Percentiles rank a stretch among this genome's conserved stretches.
Conservation (phyloP, 805 yeast species). For the Pichia ethanolica region DNA sequence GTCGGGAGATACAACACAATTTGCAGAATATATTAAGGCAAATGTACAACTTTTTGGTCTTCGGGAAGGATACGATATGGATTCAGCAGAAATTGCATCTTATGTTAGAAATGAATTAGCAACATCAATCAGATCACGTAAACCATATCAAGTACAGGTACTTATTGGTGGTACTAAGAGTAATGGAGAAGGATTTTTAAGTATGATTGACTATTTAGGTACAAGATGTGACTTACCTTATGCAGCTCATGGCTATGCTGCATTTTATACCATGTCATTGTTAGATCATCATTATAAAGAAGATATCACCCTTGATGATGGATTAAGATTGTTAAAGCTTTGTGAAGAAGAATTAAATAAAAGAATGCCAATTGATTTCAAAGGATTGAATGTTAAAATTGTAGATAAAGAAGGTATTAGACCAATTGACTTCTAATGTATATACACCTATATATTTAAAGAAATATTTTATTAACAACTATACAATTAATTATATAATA, state of each 20-base stretch:
- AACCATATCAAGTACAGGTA: slow-evolving; percentile 92
- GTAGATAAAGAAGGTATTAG: slow-evolving; percentile 30
- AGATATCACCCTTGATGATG: slow-evolving; percentile 71
- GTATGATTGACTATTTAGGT: slow-evolving; percentile 92
- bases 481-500: not conserved
- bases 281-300: slow-evolving; percentile 84
- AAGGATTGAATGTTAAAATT: slow-evolving; percentile 47
- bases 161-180: slow-evolving; percentile 76
- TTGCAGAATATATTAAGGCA: slow-evolving; percentile 91
- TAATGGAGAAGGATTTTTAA: slow-evolving; percentile 48
- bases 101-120: slow-evolving; percentile 87
- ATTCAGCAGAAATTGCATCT: slow-evolving; percentile 81
- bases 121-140: slow-evolving; percentile 80
- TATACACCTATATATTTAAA: too few species aligned
- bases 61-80: slow-evolving; percentile 74
- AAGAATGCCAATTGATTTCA: slow-evolving; percentile 91
- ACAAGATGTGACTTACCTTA: slow-evolving; percentile 87
- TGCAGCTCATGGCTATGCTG: slow-evolving; percentile 98
- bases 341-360: slow-evolving; percentile 74
- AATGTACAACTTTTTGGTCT: slow-evolving; percentile 82
- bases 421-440: slow-evolving; percentile 13
- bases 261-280: slow-evolving; percentile 83
- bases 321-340: slow-evolving; percentile 59
- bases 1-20: slow-evolving; percentile 92
- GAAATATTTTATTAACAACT: not conserved